A percentile compares a stretch with the other conserved stretches of the same genome.
These are phyloP conservation scores for Aspergillus sp. DNA, from an alignment of 2,329 filamentous ascomycete species.

Conservation along the genomic window DNA sequence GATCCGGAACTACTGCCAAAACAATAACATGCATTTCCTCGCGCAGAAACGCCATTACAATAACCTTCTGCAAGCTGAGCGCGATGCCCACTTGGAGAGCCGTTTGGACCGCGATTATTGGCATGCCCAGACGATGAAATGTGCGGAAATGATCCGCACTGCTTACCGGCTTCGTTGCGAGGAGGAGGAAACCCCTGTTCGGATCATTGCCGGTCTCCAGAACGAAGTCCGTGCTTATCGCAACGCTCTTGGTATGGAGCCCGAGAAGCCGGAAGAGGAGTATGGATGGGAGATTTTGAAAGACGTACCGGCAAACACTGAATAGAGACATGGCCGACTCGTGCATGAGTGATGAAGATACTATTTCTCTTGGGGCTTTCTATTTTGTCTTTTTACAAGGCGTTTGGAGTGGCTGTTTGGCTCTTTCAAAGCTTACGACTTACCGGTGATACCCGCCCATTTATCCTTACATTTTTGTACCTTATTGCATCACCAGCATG, in stretches of 20 bases:
- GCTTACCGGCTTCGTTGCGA: constrained; percentile 48
- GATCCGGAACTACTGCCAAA: constrained; percentile 50
- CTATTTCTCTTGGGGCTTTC: constrained; percentile 12
- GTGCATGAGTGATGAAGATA: constrained; percentile 20
- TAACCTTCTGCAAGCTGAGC: constrained; percentile 49
- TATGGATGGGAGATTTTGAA: constrained; percentile 49
- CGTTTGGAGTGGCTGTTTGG: constrained; percentile 22
- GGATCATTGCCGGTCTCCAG: constrained; percentile 46
- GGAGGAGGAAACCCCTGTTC: constrained; percentile 45
- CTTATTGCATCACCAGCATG: constrained; percentile 22
- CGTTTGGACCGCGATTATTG: constrained; percentile 50
- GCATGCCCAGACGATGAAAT: constrained; percentile 47
- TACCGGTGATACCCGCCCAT: constrained; percentile 22
- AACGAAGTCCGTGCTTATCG: constrained; percentile 49
- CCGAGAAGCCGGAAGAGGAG: constrained; percentile 48
- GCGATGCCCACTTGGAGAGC: constrained; percentile 47
- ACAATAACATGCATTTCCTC: constrained; percentile 48
- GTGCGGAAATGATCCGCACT: constrained; percentile 49
- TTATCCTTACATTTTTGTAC: constrained; percentile 26
- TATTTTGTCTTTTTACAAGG: constrained; percentile 12
- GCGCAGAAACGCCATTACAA: constrained; percentile 49
- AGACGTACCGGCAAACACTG: constrained; percentile 35
- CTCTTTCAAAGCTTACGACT: not conserved
- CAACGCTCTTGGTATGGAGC: constrained; percentile 47
- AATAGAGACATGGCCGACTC: constrained; percentile 18